phyloP scores from a whole-genome alignment of 192 early-diverging fungal genomes.

The Phycomyces nitens region DNA sequence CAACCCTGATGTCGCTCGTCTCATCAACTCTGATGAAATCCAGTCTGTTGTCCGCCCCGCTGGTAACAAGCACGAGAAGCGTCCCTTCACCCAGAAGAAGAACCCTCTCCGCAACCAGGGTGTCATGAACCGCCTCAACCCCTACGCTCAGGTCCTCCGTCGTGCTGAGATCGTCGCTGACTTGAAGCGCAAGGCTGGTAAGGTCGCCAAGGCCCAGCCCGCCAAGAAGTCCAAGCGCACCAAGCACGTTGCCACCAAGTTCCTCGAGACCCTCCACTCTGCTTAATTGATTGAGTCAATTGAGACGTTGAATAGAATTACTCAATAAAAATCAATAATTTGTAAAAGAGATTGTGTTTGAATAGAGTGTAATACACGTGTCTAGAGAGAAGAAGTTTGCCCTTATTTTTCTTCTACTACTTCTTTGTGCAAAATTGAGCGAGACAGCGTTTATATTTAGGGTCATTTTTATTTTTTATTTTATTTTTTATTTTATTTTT shows the following conservation, averaged over 20 bases:
- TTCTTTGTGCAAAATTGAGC: too few species aligned
- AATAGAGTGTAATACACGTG: too few species aligned
- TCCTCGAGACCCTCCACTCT: constrained; percentile 32
- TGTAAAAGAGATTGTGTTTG: too few species aligned
- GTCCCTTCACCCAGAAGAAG: constrained; percentile 98
- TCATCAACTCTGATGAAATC: constrained; percentile 96
- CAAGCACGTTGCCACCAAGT: constrained; percentile 30
- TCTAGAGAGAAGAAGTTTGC: too few species aligned
- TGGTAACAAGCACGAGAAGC: constrained; percentile 74
- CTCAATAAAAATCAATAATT: too few species aligned
- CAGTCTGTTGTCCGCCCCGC: constrained; percentile 90
- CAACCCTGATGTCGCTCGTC: constrained; percentile 91
- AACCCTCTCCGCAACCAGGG: constrained; percentile 95
- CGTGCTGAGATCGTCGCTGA: constrained; percentile 68
- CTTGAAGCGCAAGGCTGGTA: constrained; percentile 52
- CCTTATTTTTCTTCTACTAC: too few species aligned
- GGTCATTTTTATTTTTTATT: neutral
- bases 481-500: neutral
- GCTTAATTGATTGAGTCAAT: constrained; percentile 14
- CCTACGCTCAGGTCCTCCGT: constrained; percentile 90
- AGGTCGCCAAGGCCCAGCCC: constrained; percentile 48
- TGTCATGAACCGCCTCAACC: constrained; percentile 95
- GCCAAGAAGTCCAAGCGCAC: constrained; percentile 25
- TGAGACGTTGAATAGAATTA: neutral
- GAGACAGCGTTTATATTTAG: too few species aligned